phyloP scores from a whole-genome alignment of 1,284 basidiomycete genomes.

The Ganoderma multipileum region DNA sequence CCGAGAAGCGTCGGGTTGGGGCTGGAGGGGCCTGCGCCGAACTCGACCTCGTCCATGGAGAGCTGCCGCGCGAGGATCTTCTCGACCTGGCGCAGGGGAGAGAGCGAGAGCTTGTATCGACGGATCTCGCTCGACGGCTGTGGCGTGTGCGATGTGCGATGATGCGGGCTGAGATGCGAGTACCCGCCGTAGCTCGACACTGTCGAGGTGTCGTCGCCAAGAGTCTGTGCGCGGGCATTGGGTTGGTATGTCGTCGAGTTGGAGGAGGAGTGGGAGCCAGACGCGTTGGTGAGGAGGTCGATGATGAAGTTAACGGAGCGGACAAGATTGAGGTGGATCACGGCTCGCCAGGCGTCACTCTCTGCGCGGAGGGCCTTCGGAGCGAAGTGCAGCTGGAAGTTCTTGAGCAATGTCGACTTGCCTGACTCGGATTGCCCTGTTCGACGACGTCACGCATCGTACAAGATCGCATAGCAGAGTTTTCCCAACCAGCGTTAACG shows the following conservation, averaged over 20 bases:
- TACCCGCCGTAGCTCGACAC: background rate
- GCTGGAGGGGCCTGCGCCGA: background rate
- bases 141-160: constrained; percentile 20
- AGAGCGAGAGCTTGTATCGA: constrained; percentile 53
- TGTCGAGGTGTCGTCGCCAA: constrained; percentile 19
- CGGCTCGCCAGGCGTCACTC: constrained; percentile 61
- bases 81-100: constrained; percentile 62
- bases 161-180: background rate
- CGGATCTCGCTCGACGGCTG: constrained; percentile 44
- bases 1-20: constrained; percentile 39
- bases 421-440: constrained; percentile 70
- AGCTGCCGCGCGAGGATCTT: constrained; percentile 46
- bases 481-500: background rate
- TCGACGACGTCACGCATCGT: background rate
- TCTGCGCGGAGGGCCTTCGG: constrained; percentile 63
- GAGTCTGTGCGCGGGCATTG: background rate
- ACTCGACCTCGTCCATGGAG: constrained; percentile 28
- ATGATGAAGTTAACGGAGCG: constrained; percentile 64
- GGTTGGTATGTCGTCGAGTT: constrained; percentile 11
- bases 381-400: constrained; percentile 65
- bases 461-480: background rate
- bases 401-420: constrained; percentile 69
- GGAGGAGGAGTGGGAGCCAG: background rate
- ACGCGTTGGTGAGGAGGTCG: constrained; percentile 44
- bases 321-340: constrained; percentile 68